Conservation (phyloP, 257 asterid genomes). For the Catharanthus roseus region DNA sequence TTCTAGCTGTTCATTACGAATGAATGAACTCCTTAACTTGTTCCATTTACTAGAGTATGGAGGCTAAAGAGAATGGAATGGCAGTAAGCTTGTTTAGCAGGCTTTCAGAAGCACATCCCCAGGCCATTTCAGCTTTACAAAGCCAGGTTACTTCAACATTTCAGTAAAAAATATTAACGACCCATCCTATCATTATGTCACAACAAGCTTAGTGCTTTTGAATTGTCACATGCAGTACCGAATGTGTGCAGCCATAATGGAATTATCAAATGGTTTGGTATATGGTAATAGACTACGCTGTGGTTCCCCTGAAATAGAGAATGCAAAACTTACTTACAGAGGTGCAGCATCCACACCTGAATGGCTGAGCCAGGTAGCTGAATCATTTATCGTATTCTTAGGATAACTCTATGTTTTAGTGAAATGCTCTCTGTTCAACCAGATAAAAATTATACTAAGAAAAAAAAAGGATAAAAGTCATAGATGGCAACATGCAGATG, state of each 20-base stretch:
- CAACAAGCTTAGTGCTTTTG: conserved; percentile 18
- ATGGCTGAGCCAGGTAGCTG: conserved; percentile 74
- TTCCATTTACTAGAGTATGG: conserved; percentile 59
- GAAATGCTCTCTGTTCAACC: too few relatives aligned
- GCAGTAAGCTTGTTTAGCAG: conserved; percentile 80
- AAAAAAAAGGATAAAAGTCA: too few relatives aligned
- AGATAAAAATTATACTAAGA: too few relatives aligned
- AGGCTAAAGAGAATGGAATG: conserved; percentile 95
- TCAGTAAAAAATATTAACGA: conserved; percentile 5
- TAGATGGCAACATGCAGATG: not conserved
- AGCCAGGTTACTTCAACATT: conserved; percentile 57
- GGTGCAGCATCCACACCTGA: conserved; percentile 46
- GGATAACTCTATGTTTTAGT: conserved; percentile 9
- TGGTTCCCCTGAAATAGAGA: conserved; percentile 76
- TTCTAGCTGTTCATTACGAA: conserved; percentile 19
- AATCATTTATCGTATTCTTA: conserved; percentile 10
- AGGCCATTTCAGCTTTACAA: conserved; percentile 88
- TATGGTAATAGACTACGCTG: conserved; percentile 85
- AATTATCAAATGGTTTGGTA: conserved; percentile 83
- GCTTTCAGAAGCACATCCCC: conserved; percentile 97
- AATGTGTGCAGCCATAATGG: conserved; percentile 89
- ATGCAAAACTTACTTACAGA: conserved; percentile 63
- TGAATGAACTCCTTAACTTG: conserved; percentile 22
- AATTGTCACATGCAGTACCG: conserved; percentile 76
- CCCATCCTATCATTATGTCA: conserved; percentile 5